These are phyloP conservation scores for Turritis glabra DNA, from an alignment of 345 rosid genomes.

Conservation along the genomic window DNA sequence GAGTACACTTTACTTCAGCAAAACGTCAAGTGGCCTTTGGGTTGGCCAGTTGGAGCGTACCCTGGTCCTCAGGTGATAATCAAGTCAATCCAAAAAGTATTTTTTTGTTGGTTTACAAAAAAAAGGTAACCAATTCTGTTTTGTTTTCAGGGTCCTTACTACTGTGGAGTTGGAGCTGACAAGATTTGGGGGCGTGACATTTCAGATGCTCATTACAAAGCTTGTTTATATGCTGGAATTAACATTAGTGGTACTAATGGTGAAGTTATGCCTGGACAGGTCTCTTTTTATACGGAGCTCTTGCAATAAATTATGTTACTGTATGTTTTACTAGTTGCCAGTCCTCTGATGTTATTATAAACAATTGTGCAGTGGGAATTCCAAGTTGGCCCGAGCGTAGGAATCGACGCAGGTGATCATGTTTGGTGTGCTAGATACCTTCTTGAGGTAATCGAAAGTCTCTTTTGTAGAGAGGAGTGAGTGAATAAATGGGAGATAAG, in stretches of 20 bases:
- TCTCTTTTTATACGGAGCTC: constrained; percentile 27
- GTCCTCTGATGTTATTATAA: constrained; percentile 3
- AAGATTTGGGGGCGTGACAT: constrained; percentile 96
- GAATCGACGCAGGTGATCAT: constrained; percentile 93
- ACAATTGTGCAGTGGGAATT: constrained; percentile 79
- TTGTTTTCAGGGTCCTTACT: constrained; percentile 84
- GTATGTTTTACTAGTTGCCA: background rate
- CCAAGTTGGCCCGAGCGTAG: constrained; percentile 98
- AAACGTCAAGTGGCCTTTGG: constrained; percentile 94
- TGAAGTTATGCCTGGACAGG: constrained; percentile 99
- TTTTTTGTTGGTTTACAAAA: background rate
- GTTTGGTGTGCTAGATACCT: constrained; percentile 96
- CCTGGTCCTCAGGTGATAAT: constrained; percentile 92
- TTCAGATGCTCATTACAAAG: constrained; percentile 97
- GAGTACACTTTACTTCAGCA: constrained; percentile 93
- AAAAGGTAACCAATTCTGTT: background rate
- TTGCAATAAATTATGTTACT: background rate
- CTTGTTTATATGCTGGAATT: constrained; percentile 94
- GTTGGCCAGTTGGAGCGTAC: constrained; percentile 98
- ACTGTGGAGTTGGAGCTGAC: constrained; percentile 97
- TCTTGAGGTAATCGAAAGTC: constrained; percentile 69
- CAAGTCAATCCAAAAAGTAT: background rate
- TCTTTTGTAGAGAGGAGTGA: background rate
- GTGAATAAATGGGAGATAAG: constrained; percentile 9
- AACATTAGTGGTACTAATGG: constrained; percentile 96